phyloP scores from a whole-genome alignment of 2,329 filamentous ascomycete genomes.

The Epicoccum sorghinum region DNA sequence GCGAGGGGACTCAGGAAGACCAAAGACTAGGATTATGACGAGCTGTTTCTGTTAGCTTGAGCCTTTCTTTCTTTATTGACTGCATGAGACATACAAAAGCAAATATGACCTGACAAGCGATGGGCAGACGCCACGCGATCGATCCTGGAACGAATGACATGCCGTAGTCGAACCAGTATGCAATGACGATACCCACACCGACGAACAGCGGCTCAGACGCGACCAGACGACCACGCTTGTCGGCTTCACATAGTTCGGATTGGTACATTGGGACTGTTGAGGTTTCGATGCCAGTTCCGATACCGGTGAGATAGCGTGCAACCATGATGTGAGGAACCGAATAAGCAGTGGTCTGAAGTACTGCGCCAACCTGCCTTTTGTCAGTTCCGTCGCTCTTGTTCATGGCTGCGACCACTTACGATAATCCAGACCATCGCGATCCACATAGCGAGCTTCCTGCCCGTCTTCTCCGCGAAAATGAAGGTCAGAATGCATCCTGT shows the following conservation, averaged over 20 bases:
- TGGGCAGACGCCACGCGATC: conserved; percentile 55
- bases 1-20: conserved; percentile 34
- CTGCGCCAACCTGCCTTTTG: conserved; percentile 39
- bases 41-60: conserved; percentile 14
- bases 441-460: conserved; percentile 49
- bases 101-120: conserved; percentile 55
- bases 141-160: conserved; percentile 50
- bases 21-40: conserved; percentile 52
- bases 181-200: conserved; percentile 56
- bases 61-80: neutral
- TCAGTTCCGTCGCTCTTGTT: neutral
- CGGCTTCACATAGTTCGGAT: conserved; percentile 58
- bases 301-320: conserved; percentile 58
- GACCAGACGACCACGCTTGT: conserved; percentile 64
- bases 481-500: conserved; percentile 48
- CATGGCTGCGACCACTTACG: conserved; percentile 11
- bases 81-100: conserved; percentile 35
- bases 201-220: conserved; percentile 61
- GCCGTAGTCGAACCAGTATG: conserved; percentile 52
- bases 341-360: conserved; percentile 46
- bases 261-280: conserved; percentile 61
- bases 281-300: conserved; percentile 62
- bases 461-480: conserved; percentile 46
- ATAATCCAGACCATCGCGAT: conserved; percentile 52
- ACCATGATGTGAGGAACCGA: conserved; percentile 55